Conservation (phyloP, 2,329 filamentous ascomycete genomes). For the Tolypocladium nubicola region DNA sequence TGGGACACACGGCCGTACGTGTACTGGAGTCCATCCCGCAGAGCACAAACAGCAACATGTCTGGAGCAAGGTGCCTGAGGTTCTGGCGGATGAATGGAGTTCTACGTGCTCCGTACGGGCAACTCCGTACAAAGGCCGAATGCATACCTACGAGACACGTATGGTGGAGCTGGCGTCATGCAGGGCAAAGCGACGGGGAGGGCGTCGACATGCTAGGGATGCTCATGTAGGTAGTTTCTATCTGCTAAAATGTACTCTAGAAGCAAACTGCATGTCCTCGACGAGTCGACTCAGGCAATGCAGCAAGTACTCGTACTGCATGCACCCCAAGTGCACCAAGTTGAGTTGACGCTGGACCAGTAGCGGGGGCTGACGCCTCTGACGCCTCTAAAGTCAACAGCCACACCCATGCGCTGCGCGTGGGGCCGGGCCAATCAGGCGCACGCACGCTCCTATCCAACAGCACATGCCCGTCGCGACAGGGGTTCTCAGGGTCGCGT, state of each 20-base stretch:
- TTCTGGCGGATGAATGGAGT: too few species aligned
- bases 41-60: too few species aligned
- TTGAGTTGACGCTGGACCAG: not conserved
- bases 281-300: too few species aligned
- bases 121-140: too few species aligned
- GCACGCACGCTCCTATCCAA: not conserved
- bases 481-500: slow-evolving; percentile 11
- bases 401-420: not conserved
- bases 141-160: too few species aligned
- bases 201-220: too few species aligned
- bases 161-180: not conserved
- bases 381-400: not conserved
- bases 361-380: not conserved
- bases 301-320: not conserved
- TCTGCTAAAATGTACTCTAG: too few species aligned
- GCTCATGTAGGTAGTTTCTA: too few species aligned
- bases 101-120: too few species aligned
- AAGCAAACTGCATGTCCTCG: too few species aligned
- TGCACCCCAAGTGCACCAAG: not conserved
- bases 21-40: not conserved
- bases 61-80: too few species aligned
- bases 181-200: too few species aligned
- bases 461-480: slow-evolving; percentile 20
- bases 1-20: not conserved
- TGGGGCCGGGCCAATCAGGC: slow-evolving; percentile 1